phyloP scores from a whole-genome alignment of 2,329 filamentous ascomycete genomes.

The Blastomyces emzantsi region DNA sequence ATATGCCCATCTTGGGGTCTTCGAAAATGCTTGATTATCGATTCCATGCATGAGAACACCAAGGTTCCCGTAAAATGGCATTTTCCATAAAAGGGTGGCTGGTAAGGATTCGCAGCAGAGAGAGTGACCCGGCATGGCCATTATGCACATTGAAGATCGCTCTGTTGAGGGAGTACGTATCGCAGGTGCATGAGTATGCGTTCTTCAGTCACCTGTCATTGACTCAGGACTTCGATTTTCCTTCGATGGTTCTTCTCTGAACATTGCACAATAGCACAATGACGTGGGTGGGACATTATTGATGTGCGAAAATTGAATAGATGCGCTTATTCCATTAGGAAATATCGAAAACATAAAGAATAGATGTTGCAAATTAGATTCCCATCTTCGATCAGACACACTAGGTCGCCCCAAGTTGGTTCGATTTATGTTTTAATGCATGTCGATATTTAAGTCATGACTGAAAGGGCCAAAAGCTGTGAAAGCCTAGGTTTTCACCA shows the following conservation, averaged over 20 bases:
- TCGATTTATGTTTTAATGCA: background rate
- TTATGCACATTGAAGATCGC: conserved; percentile 3
- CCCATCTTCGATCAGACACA: background rate
- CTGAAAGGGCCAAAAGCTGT: background rate
- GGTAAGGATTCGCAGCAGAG: background rate
- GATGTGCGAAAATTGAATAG: background rate
- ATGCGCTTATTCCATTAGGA: background rate
- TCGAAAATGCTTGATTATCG: background rate
- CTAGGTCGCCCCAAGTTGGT: background rate
- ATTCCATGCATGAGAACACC: background rate
- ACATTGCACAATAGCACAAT: background rate
- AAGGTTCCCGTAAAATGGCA: background rate
- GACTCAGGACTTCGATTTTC: background rate
- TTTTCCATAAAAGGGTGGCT: background rate
- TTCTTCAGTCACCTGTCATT: conserved; percentile 5
- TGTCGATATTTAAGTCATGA: background rate
- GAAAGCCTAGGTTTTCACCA: background rate
- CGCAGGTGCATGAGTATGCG: background rate
- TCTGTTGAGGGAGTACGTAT: background rate
- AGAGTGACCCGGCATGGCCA: background rate
- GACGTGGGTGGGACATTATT: background rate
- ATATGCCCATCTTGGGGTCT: background rate
- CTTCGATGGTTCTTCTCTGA: background rate
- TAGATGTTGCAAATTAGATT: background rate
- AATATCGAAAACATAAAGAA: background rate